Evolutionary conservation across 768 basidiomycete species (phyloP), one percentile per base, ranked within the genome.

Genomic region (Naganishia vaughanmartiniae): DNA sequence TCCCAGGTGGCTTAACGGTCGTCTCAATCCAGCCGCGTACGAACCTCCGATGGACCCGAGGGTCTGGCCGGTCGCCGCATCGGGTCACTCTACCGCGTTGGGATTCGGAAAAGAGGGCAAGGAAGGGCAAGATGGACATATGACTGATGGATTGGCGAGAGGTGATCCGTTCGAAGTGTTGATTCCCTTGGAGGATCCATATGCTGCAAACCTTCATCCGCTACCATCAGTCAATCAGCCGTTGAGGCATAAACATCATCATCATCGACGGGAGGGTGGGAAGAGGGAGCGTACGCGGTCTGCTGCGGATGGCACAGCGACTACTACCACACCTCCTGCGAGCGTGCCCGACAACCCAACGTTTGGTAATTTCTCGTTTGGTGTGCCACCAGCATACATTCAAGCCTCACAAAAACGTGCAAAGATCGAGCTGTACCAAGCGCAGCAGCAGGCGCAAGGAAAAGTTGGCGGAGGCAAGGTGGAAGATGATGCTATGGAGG

Each of bases 121-220:
- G 17, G 57, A 30, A 34, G 30, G 4, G 46, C 28, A 45, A 14
- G 33, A 54, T 1, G 53, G 65, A 34, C 48, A 51, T 7, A 42
- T 42, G 42, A 15, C 42, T 2, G 42, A 42, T 42, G 42, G 2
- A 42, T 2, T 42, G 17, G 42, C 17, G 7, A 9, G 42, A 42
- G 42, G 51, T 2, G 36, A 39, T 24, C 26, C 30, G 26, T 51
- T 53, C 42, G 68, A 69, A 19, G 51, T 34, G n/a, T 39, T 70
- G 53, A 55, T 70, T n/a, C 69, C 69, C 3, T 53, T 70, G 4
- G 69, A 65, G 19, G 36, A 48, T 30, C 19, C 58, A 10, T 70
- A 70, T 55, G 69, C 69, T n/a, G 60, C 39, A 24, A 46, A 36
- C 15, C 53, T 70, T 17, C 69, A 70, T 36, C 69, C 69, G 0